Conservation (phyloP, 176 grass and related monocot genomes). For the Aegilops umbellulata region DNA sequence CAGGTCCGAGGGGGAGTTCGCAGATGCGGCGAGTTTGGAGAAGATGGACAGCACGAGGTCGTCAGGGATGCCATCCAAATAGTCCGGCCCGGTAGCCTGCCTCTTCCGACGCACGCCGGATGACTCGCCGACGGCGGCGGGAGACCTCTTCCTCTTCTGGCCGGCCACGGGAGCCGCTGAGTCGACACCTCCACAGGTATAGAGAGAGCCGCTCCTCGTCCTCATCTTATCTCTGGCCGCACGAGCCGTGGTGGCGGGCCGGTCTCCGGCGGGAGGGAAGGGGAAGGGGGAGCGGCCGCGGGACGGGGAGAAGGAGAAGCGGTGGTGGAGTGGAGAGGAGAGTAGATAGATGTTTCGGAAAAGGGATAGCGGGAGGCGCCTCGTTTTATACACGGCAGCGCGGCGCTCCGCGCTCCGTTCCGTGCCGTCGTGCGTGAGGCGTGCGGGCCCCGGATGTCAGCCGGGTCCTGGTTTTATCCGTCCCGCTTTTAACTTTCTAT, state of each 20-base stretch:
- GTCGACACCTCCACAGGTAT: neutral
- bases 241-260: neutral
- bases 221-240: slow-evolving; percentile 24
- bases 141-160: slow-evolving; percentile 1
- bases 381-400: slow-evolving; percentile 17
- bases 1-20: slow-evolving; percentile 54
- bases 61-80: slow-evolving; percentile 57
- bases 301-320: neutral
- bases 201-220: slow-evolving; percentile 52
- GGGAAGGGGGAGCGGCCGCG: neutral
- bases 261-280: neutral
- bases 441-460: neutral
- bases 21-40: slow-evolving; percentile 53
- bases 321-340: neutral
- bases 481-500: neutral
- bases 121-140: slow-evolving; percentile 22
- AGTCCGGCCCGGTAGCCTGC: slow-evolving; percentile 22
- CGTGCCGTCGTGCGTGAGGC: neutral
- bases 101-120: neutral
- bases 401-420: neutral
- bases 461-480: neutral
- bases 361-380: neutral
- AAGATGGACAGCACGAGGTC: slow-evolving; percentile 71
- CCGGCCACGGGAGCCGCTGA: neutral
- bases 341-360: slow-evolving; percentile 10